These are phyloP conservation scores for Podospora sp. DNA, from an alignment of 495 filamentous ascomycete genomes.

Conservation along the genomic window DNA sequence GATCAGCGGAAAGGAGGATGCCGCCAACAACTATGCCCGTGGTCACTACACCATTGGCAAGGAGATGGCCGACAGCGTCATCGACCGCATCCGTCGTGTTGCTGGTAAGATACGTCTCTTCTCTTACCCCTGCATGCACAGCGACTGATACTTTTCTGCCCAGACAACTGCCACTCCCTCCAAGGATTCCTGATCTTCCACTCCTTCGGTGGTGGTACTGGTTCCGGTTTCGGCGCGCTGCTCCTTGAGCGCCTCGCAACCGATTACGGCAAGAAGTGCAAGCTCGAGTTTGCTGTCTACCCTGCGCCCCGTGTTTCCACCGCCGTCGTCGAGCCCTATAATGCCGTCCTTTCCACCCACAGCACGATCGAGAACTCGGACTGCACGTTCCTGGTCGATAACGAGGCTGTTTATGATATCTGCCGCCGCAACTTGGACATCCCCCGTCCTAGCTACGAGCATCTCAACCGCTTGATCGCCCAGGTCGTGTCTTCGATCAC, in stretches of 20 bases:
- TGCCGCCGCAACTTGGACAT: conserved; percentile 88
- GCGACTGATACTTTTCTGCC: conserved; percentile 27
- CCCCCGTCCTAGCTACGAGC: conserved; percentile 81
- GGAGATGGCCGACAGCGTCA: conserved; percentile 80
- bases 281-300: conserved; percentile 91
- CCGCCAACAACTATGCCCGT: conserved; percentile 93
- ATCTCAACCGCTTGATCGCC: conserved; percentile 87
- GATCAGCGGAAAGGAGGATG: conserved; percentile 92
- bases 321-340: conserved; percentile 92
- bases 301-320: conserved; percentile 83
- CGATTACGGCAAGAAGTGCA: conserved; percentile 93
- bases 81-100: conserved; percentile 84
- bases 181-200: conserved; percentile 94
- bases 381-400: conserved; percentile 91
- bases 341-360: conserved; percentile 87
- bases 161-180: conserved; percentile 88
- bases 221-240: conserved; percentile 86
- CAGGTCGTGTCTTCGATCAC: conserved; percentile 93
- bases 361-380: conserved; percentile 93
- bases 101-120: conserved; percentile 54
- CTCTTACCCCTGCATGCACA: not conserved
- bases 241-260: conserved; percentile 84
- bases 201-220: conserved; percentile 91
- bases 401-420: conserved; percentile 92
- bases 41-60: conserved; percentile 94